These are phyloP conservation scores for Coniophora puteana DNA, from an alignment of 1,284 basidiomycete genomes.

Conservation along the genomic window DNA sequence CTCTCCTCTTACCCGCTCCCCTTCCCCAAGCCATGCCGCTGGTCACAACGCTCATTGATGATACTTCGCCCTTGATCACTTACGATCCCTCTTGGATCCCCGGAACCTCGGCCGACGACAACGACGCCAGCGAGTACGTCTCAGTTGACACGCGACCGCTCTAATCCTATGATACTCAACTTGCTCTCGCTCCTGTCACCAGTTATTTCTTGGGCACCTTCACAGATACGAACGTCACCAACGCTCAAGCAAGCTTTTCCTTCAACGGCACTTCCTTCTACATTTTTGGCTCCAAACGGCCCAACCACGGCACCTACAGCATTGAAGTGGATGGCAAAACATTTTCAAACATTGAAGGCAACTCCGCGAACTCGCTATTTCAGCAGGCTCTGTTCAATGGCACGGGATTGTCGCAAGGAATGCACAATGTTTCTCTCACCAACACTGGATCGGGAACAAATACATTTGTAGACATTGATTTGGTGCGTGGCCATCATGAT, in stretches of 20 bases:
- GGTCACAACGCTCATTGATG: conserved; percentile 22
- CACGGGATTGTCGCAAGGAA: conserved; percentile 21
- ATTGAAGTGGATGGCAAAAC: conserved; percentile 26
- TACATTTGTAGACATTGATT: conserved; percentile 31
- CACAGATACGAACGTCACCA: conserved; percentile 22
- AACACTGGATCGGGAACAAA: conserved; percentile 20
- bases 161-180: background rate
- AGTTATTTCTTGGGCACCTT: conserved; percentile 31
- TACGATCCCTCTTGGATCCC: conserved; percentile 22
- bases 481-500: conserved; percentile 15
- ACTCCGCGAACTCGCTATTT: conserved; percentile 15
- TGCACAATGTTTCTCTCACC: conserved; percentile 24
- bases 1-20: background rate
- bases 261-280: conserved; percentile 35
- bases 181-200: background rate
- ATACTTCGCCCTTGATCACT: conserved; percentile 26
- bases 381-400: conserved; percentile 25
- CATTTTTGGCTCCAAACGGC: conserved; percentile 29
- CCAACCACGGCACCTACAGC: conserved; percentile 29
- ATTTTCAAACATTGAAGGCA: conserved; percentile 10
- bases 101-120: conserved; percentile 14
- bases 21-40: conserved; percentile 18
- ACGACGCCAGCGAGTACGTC: conserved; percentile 15
- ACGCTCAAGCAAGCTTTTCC: conserved; percentile 22
- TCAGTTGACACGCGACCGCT: no score